Base-by-base conservation (phyloP, 2,329 filamentous ascomycete species). In the Aspergillus sojae region DNA sequence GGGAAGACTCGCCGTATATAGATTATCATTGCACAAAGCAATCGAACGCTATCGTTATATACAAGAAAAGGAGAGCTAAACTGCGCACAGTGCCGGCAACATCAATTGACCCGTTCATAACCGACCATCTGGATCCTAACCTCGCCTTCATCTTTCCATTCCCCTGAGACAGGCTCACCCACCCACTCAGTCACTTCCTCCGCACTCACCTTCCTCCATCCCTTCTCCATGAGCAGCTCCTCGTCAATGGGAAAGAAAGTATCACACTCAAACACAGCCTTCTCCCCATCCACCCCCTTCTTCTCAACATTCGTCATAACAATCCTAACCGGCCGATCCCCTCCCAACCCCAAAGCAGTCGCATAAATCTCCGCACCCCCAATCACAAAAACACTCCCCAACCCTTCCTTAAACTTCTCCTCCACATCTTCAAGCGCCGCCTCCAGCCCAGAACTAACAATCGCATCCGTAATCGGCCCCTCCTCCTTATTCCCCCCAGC, bases 311-410 rank as follows among this genome's bases (percentile, higher is more conserved):
- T 74, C 41, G 79, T 80, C 78, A 80, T 76, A 26, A 80, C 72
- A 66, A 80, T 74, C 60, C 79, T 65, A 43, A 80, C 62, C 26
- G 67, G 67, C 50, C 64, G 60, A 53, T 10, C 50, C 54, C 28
- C 57, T 50, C 23, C 62, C 50, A 75, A 61, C 12, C 68, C 58
- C 73, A 98, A 81, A 16, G 92, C 89, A 26, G 89, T 85, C 45
- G 81, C 82, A 78, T 98, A 99, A 68, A 98, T 89, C 80, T 93
- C 90, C 61, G 88, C 91, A 5, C 95, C 95, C 28, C 95, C 95
- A 71, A 99, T 97, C 50, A 98, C 86, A 77, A 94, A 98, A 4
- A 93, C 84, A 70, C 86, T 85, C 10, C 84, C 85, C 39, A 89
- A 70, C 14, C 66, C 72, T 50, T 68, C 70, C 54, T 65, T 46